Evolutionary conservation across 2,329 filamentous ascomycete species (phyloP).

Genomic region (Acephala macrosclerotiorum): DNA sequence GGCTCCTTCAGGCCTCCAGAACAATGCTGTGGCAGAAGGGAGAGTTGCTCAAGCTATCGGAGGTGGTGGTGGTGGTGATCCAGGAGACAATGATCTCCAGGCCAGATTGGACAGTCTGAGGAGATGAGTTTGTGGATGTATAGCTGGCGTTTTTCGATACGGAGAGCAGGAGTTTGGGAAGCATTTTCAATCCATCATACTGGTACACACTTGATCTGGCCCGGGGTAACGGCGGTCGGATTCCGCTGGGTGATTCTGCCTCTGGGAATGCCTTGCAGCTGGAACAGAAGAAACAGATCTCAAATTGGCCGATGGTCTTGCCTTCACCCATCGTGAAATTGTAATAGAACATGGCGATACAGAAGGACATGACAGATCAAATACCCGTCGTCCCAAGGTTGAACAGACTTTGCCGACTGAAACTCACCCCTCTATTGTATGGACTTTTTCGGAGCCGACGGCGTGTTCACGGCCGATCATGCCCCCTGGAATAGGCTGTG

Average conservation of each 20-base stretch:
- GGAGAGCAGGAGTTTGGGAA: constrained; percentile 29
- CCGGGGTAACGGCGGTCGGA: constrained; percentile 14
- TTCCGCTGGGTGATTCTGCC: constrained; percentile 15
- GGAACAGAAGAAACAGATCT: not conserved
- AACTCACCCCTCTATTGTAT: constrained; percentile 1
- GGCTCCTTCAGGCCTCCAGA: constrained; percentile 85
- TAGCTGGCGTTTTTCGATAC: constrained; percentile 28
- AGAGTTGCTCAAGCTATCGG: constrained; percentile 89
- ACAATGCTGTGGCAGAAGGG: constrained; percentile 73
- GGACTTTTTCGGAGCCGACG: constrained; percentile 9
- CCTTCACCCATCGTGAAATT: not conserved
- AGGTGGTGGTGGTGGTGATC: constrained; percentile 62
- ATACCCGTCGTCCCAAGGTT: not conserved
- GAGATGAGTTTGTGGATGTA: constrained; percentile 34
- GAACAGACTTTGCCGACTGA: not conserved
- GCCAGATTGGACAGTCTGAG: constrained; percentile 86
- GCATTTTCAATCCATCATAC: constrained; percentile 7
- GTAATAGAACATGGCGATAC: not conserved
- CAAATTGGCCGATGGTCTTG: not conserved
- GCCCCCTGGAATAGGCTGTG: not conserved
- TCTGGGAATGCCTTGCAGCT: constrained; percentile 4
- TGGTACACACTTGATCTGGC: not conserved
- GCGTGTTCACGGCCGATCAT: constrained; percentile 11
- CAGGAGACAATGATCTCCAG: constrained; percentile 88
- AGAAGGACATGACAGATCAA: not conserved